A percentile compares a stretch with the other conserved stretches of the same genome.
These are phyloP conservation scores for Neolentinus lepideus DNA, from an alignment of 1,284 basidiomycete genomes.

Conservation along the genomic window DNA sequence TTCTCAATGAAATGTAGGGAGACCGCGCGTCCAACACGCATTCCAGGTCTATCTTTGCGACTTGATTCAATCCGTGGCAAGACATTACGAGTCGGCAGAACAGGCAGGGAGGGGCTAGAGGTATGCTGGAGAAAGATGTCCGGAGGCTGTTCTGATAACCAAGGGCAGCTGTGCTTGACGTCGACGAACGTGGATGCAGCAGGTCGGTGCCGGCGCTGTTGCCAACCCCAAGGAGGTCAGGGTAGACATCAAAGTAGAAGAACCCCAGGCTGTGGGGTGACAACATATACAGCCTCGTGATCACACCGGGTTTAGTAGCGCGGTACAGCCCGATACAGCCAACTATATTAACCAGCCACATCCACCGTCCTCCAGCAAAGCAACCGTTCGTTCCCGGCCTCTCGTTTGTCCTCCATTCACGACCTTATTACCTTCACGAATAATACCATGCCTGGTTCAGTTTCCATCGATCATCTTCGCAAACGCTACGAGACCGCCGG, in stretches of 20 bases:
- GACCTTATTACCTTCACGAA: background rate
- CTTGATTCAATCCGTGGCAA: too few relatives aligned
- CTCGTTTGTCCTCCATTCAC: background rate
- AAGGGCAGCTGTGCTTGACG: background rate
- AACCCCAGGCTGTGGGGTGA: background rate
- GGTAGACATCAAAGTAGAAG: background rate
- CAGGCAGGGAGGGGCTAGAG: too few relatives aligned
- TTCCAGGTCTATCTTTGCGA: too few relatives aligned
- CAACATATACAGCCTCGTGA: background rate
- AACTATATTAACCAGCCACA: background rate
- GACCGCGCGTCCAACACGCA: too few relatives aligned
- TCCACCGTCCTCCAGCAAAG: conserved; percentile 1
- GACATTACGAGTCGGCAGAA: too few relatives aligned
- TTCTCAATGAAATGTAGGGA: too few relatives aligned
- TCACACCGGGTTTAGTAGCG: background rate
- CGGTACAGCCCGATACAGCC: background rate
- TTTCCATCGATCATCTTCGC: background rate
- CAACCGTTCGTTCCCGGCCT: background rate
- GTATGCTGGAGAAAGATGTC: too few relatives aligned
- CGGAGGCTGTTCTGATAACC: too few relatives aligned
- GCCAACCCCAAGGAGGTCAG: background rate
- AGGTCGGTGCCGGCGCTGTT: background rate
- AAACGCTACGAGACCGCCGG: conserved; percentile 70
- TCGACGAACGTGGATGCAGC: background rate
- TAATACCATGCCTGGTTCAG: background rate